Conservation (phyloP, 441 rosid species). For the Pelargonium cotyledonis region DNA sequence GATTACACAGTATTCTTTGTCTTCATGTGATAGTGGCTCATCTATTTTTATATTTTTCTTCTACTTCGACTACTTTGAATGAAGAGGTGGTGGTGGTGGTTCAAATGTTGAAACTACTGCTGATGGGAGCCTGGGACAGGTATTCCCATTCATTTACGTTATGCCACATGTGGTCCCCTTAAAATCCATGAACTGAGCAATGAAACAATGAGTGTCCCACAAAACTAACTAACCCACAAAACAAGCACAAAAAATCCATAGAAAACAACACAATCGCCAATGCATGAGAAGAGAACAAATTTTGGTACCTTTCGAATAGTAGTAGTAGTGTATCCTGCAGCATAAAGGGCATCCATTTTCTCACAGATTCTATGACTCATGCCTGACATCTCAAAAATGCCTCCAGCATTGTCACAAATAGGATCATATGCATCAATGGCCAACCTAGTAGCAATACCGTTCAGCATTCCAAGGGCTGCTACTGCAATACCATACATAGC, state of each 20-base stretch:
- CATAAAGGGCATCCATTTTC: constrained; percentile 63
- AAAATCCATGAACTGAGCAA: neutral
- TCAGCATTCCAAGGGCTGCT: constrained; percentile 70
- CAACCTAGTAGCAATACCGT: constrained; percentile 65
- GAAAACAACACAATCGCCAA: neutral
- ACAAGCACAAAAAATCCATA: neutral
- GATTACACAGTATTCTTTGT: no score
- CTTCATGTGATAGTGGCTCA: no score
- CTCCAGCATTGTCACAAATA: constrained; percentile 71
- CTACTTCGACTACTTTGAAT: no score
- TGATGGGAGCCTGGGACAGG: no score
- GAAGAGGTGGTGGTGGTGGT: no score
- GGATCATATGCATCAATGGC: constrained; percentile 77
- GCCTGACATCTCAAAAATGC: constrained; percentile 75
- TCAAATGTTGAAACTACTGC: no score
- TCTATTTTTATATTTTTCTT: no score
- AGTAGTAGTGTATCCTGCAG: constrained; percentile 69
- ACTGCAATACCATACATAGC: constrained; percentile 76
- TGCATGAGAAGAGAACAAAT: neutral
- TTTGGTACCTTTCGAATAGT: constrained; percentile 40
- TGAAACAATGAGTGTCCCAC: neutral
- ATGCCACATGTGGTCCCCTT: neutral
- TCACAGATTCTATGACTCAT: constrained; percentile 66
- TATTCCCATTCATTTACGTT: no score
- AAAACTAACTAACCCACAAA: neutral